Evolutionary conservation across 2,329 filamentous ascomycete species (phyloP), one percentile per base, ranked within the genome.

Genomic region (Plenodomus biglobosus): DNA sequence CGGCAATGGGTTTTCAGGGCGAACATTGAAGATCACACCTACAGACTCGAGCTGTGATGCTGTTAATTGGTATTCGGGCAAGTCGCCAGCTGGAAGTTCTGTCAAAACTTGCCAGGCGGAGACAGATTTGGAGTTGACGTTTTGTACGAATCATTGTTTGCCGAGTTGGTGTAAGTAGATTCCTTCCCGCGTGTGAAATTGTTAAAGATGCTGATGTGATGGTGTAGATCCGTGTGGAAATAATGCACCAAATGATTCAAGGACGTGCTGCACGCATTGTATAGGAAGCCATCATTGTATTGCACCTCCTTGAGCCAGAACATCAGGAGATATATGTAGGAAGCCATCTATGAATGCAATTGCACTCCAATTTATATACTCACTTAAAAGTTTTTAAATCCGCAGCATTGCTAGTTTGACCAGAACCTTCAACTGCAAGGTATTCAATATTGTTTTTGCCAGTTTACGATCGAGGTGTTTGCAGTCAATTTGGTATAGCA

Each of bases 101-200:
- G 52, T 59, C 2, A 60, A 54, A 51, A 54, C 34, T 35, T 68
- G 65, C 38, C 45, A 52, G 30, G 55, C 53, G 19, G 52, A 52
- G 4, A 56, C 55, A 5, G 54, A 67, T 46, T 34, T 68, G 36
- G 59, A 62, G 40, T 38, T 68, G 44, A 61, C 58, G 3, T 61
- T 69, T 20, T 68, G 65, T 42, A 65, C 58, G 2, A 52, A 50
- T 1, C 48, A 61, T 48, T 69, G 66, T 41, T 55, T 69, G 57
- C 66, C 65, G 11, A 59, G 56, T 40, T 69, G 66, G 65, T 64
- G 62, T 64, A 55, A 53, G 61, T 59, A 11, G 32, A 15, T 13
- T 16, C 17, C 3, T 30, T 55, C 3, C 4, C 3, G 4, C 8
- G 8, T 20, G 16, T 37, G 8, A 20, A 18, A 18, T 18, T 17